Evolutionary conservation across 176 grass and related monocot genomes (phyloP).

Genomic region (Carex myosuroides): DNA sequence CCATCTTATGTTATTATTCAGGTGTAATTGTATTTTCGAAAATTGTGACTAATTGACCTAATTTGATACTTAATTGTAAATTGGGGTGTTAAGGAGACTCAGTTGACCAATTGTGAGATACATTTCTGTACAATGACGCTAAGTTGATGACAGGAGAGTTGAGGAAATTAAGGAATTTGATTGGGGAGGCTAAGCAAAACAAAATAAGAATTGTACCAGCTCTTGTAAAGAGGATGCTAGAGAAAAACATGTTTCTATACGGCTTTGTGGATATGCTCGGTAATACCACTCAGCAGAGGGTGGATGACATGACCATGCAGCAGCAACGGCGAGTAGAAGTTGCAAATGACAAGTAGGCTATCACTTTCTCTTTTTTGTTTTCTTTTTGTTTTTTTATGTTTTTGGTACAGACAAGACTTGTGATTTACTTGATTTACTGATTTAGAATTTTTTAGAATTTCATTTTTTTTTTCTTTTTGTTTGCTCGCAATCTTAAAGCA

Average conservation of each 20-base stretch:
- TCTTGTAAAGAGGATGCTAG: conserved; percentile 77
- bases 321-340: conserved; percentile 51
- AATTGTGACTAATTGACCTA: neutral
- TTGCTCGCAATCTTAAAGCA: neutral
- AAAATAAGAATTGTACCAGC: conserved; percentile 28
- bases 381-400: neutral
- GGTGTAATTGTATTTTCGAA: neutral
- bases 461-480: neutral
- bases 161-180: conserved; percentile 50
- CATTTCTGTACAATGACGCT: neutral
- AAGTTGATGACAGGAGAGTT: conserved; percentile 46
- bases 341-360: conserved; percentile 61
- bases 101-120: neutral
- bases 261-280: conserved; percentile 67
- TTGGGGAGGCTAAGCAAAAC: conserved; percentile 56
- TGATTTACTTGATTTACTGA: neutral
- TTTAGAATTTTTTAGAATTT: conserved; percentile 23
- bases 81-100: conserved; percentile 1
- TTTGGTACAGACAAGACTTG: conserved; percentile 2
- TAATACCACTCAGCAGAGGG: conserved; percentile 32
- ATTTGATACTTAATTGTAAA: conserved; percentile 20
- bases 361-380: neutral
- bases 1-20: neutral
- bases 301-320: conserved; percentile 49
- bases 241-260: conserved; percentile 59